Conservation (phyloP, 441 rosid genomes). For the Manihot esculenta region DNA sequence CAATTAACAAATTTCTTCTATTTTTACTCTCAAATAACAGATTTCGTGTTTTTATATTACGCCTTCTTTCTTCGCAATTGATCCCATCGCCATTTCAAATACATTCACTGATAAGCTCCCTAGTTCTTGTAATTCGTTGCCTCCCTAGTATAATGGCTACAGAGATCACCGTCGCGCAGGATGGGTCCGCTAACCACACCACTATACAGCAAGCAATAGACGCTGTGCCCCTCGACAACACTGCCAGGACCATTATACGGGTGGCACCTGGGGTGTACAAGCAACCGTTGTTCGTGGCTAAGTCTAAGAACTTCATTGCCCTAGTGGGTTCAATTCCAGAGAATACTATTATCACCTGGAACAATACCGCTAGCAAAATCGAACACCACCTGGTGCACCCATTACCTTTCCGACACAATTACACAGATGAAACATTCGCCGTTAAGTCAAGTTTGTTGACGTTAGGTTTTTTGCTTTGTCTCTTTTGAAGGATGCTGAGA, state of each 20-base stretch:
- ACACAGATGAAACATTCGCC: background rate
- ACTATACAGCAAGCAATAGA: conserved; percentile 91
- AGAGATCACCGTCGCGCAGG: conserved; percentile 70
- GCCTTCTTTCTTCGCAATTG: background rate
- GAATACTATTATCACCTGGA: conserved; percentile 68
- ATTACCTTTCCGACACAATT: background rate
- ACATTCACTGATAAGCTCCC: too few relatives aligned
- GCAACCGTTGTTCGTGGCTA: conserved; percentile 84
- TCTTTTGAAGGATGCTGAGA: conserved; percentile 47
- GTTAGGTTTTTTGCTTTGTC: background rate
- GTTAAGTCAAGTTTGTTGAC: background rate
- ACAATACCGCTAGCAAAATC: conserved; percentile 77
- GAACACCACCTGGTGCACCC: conserved; percentile 75
- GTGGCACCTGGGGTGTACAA: conserved; percentile 71
- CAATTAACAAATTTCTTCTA: too few relatives aligned
- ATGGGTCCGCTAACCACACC: conserved; percentile 61
- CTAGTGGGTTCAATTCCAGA: conserved; percentile 74
- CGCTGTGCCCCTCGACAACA: conserved; percentile 68
- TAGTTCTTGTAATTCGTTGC: too few relatives aligned
- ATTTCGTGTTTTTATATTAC: background rate
- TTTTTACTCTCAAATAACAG: too few relatives aligned
- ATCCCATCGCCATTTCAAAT: conserved; percentile 18
- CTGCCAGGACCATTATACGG: conserved; percentile 62
- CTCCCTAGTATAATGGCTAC: too few relatives aligned
- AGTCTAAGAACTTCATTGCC: conserved; percentile 84